A percentile compares a stretch with the other conserved stretches of the same genome.
phyloP scores from a whole-genome alignment of 1,284 basidiomycete genomes.

The Phylloporus gajari region DNA sequence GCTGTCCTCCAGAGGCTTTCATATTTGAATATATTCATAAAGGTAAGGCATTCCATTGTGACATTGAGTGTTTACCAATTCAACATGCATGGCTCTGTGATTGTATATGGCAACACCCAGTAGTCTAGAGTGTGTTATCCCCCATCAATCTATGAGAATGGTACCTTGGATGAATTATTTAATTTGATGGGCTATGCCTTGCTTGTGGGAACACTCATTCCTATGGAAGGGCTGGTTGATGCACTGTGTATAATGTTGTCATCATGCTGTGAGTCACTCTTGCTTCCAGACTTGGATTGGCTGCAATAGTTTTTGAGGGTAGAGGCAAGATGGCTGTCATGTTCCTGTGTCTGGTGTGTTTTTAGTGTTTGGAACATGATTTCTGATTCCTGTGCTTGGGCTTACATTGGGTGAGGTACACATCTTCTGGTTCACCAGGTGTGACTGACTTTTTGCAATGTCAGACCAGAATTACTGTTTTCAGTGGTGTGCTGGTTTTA shows the following conservation, averaged over 20 bases:
- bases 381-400: constrained; percentile 62
- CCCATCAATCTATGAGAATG: constrained; percentile 60
- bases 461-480: constrained; percentile 67
- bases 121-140: constrained; percentile 77
- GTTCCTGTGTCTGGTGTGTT: constrained; percentile 63
- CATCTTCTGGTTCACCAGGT: not conserved
- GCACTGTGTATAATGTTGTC: constrained; percentile 71
- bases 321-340: constrained; percentile 58
- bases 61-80: constrained; percentile 11
- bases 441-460: not conserved
- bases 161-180: constrained; percentile 65
- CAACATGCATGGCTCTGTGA: constrained; percentile 61
- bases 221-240: constrained; percentile 80
- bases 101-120: constrained; percentile 77
- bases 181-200: constrained; percentile 82
- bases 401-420: constrained; percentile 57
- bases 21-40: constrained; percentile 78
- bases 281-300: not conserved
- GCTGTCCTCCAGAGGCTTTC: constrained; percentile 68
- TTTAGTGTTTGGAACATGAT: constrained; percentile 57
- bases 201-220: constrained; percentile 75
- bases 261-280: constrained; percentile 54
- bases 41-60: constrained; percentile 52
- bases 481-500: constrained; percentile 56
- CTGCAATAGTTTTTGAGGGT: not conserved